phyloP scores from a whole-genome alignment of 108 stramenopile species.

The Nannochloropsis gaditana region DNA sequence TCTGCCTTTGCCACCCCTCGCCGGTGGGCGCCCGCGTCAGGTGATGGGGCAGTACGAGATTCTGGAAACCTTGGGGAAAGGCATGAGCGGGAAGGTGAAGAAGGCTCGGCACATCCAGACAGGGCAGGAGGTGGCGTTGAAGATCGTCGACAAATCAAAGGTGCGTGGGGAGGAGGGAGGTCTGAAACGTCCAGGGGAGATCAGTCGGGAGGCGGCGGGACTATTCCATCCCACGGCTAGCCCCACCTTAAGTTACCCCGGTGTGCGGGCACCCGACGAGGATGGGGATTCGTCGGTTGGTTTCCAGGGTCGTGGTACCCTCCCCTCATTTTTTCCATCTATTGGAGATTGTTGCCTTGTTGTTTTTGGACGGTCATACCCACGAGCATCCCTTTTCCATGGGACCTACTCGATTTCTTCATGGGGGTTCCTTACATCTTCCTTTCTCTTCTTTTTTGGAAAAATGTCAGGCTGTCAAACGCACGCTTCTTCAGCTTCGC shows the following conservation, averaged over 20 bases:
- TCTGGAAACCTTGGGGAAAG: conserved; percentile 48
- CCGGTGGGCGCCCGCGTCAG: not conserved
- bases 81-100: conserved; percentile 57
- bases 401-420: not conserved
- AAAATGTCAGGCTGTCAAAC: not conserved
- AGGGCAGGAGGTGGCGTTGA: conserved; percentile 45
- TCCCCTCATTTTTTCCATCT: no score
- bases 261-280: not conserved
- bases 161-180: conserved; percentile 44
- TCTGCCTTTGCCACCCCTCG: no score
- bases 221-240: not conserved
- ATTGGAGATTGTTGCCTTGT: no score
- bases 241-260: not conserved
- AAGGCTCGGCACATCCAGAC: conserved; percentile 41
- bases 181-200: conserved; percentile 38
- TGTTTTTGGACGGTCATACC: no score
- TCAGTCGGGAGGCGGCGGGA: conserved; percentile 22
- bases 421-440: not conserved
- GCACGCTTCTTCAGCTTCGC: not conserved
- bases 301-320: no score
- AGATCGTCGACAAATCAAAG: conserved; percentile 49
- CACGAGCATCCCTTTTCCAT: not conserved
- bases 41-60: conserved; percentile 59
- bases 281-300: no score
- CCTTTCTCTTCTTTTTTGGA: conserved; percentile 25